These are phyloP conservation scores for Scedosporium minutisporum DNA, from an alignment of 2,329 filamentous ascomycete species.

Conservation along the genomic window DNA sequence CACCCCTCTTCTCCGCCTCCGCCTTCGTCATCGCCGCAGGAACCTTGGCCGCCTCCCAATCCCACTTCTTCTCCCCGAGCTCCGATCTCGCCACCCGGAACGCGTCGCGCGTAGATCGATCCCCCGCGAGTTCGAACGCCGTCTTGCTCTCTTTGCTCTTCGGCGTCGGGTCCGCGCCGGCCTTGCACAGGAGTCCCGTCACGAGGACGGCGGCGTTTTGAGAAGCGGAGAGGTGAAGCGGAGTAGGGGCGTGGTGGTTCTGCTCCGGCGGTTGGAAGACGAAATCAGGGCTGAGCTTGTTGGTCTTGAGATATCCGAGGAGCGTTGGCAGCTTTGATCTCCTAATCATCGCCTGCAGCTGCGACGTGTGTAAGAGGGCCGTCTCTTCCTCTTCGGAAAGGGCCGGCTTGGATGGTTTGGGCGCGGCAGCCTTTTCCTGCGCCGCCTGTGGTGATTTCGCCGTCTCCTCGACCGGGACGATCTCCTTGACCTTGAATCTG, in stretches of 20 bases:
- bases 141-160: constrained; percentile 70
- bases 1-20: constrained; percentile 61
- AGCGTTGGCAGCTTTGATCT: constrained; percentile 84
- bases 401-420: constrained; percentile 50
- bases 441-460: constrained; percentile 28
- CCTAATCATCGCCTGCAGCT: constrained; percentile 78
- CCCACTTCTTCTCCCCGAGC: constrained; percentile 65
- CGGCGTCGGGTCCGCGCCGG: constrained; percentile 61
- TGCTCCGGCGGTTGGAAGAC: constrained; percentile 62
- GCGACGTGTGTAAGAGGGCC: constrained; percentile 72
- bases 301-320: constrained; percentile 72
- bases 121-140: constrained; percentile 77
- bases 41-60: constrained; percentile 70
- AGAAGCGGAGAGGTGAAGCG: constrained; percentile 76
- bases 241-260: constrained; percentile 72
- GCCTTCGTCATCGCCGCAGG: constrained; percentile 59
- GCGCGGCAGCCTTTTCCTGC: constrained; percentile 23
- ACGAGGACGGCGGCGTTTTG: constrained; percentile 74
- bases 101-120: constrained; percentile 76
- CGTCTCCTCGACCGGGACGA: constrained; percentile 55
- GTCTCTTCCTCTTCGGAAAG: constrained; percentile 75
- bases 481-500: constrained; percentile 70
- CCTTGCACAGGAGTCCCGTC: constrained; percentile 64
- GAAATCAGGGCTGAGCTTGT: constrained; percentile 63
- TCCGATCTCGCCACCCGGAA: constrained; percentile 82